A percentile compares a stretch with the other conserved stretches of the same genome.
These are phyloP conservation scores for Boletus nobilissimus DNA, from an alignment of 1,284 basidiomycete genomes.

Conservation along the genomic window DNA sequence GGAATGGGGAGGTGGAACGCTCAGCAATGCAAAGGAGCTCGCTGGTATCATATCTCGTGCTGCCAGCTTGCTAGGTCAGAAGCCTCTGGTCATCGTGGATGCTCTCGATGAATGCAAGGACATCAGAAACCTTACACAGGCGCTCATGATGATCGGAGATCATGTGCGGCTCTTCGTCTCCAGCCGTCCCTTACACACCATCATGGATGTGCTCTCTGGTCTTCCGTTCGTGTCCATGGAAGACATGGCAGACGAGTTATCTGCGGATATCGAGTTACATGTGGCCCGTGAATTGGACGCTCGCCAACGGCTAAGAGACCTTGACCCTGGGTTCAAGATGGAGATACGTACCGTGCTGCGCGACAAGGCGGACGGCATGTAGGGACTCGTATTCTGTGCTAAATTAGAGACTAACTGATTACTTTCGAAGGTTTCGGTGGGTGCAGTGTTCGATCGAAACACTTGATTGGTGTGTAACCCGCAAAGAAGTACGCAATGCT, in stretches of 20 bases:
- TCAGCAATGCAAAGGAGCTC: neutral
- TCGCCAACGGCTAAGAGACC: neutral
- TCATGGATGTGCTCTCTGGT: neutral
- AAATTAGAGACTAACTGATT: neutral
- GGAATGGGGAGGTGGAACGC: neutral
- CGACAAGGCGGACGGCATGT: constrained; percentile 7
- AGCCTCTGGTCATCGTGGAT: constrained; percentile 14
- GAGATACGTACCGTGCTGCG: constrained; percentile 2
- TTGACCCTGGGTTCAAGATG: neutral
- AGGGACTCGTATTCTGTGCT: neutral
- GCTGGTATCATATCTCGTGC: neutral
- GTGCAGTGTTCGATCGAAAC: constrained; percentile 13
- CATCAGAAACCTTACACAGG: neutral
- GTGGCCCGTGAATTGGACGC: constrained; percentile 10
- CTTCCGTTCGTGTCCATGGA: constrained; percentile 7
- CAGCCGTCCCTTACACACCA: constrained; percentile 5
- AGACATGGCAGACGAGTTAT: neutral
- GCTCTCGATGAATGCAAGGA: constrained; percentile 23
- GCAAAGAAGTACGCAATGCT: neutral
- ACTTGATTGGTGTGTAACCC: constrained; percentile 8
- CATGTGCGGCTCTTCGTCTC: constrained; percentile 11
- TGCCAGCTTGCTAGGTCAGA: neutral
- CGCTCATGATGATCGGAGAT: neutral
- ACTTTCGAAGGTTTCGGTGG: constrained; percentile 15
- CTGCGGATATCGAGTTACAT: neutral